These are phyloP conservation scores for Corymbia maculata DNA, from an alignment of 345 rosid genomes.

Conservation along the genomic window DNA sequence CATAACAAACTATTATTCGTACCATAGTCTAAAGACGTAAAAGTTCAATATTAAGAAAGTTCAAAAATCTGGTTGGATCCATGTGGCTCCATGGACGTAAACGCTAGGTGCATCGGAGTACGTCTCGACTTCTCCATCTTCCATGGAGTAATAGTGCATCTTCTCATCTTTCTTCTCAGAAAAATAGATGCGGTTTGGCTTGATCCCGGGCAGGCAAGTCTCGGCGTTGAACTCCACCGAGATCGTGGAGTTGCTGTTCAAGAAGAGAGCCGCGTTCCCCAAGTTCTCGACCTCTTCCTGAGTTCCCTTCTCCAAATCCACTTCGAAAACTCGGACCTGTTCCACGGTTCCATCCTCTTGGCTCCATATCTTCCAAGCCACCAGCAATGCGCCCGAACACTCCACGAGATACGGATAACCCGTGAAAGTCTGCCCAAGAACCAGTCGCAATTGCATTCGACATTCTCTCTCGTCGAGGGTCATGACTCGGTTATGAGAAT, in stretches of 20 bases:
- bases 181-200: not conserved
- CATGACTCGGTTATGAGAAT: not conserved
- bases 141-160: not conserved
- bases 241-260: not conserved
- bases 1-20: no score
- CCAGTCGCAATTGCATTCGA: not conserved
- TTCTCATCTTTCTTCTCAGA: not conserved
- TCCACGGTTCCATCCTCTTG: not conserved
- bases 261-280: not conserved
- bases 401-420: not conserved
- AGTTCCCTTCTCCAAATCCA: not conserved
- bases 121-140: not conserved
- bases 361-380: not conserved
- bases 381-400: not conserved
- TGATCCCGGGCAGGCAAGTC: not conserved
- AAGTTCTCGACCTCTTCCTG: not conserved
- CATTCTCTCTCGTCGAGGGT: not conserved
- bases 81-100: not conserved
- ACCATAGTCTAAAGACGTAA: no score
- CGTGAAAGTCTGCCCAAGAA: not conserved
- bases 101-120: not conserved
- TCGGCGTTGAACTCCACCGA: not conserved
- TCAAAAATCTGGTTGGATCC: not conserved
- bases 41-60: not conserved
- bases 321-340: not conserved